Base-by-base conservation (phyloP, 306 rosid species). In the Dryas drummondii region DNA sequence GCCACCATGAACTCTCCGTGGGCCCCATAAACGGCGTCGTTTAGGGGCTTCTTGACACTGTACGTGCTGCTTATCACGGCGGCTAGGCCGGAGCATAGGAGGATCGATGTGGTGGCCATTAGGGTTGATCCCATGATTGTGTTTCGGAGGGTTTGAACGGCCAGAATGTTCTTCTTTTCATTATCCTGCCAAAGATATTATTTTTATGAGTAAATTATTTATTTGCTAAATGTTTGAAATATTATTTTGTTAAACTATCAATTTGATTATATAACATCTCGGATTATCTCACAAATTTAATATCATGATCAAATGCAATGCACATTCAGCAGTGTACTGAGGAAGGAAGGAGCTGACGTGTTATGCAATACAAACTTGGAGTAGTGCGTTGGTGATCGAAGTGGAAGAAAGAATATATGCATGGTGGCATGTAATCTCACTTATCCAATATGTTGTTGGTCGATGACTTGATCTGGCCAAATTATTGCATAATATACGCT, bases 51-150 rank as follows among this genome's bases (percentile, higher is more conserved):
- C 70, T 96, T 96, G 19, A 92, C 84, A 44, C 94, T 96, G 85
- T 96, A 96, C 5, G 93, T 92, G 94, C 97, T 96, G 88, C 99
- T 96, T 65, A 96, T 70, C 0, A 96, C 91, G 7, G 99, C 98
- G 5, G 99, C 97, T 3, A 96, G 86, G 1, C 99, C 99, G 7
- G 84, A 82, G 66, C 96, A 86, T 0, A 96, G 89, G 0, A 96
- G 96, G 66, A 96, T 83, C 0, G 98, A 85, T 1, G 97, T 92
- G 2, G 99, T 92, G 69, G 99, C 99, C 99, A 96, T 96, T 74
- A 92, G 80, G 73, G 98, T 96, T 17, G 91, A 86, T 27, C 96
- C 99, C 99, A 92, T 96, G 75, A 92, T 80, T 11, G 92, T 83
- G 86, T 96, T 92, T 67, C 99, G 79, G 0, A 92, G 87, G 3